A percentile compares a stretch with the other conserved stretches of the same genome.
phyloP scores from a whole-genome alignment of 805 yeast genomes.

The Wickerhamomyces kurtzmanii region DNA sequence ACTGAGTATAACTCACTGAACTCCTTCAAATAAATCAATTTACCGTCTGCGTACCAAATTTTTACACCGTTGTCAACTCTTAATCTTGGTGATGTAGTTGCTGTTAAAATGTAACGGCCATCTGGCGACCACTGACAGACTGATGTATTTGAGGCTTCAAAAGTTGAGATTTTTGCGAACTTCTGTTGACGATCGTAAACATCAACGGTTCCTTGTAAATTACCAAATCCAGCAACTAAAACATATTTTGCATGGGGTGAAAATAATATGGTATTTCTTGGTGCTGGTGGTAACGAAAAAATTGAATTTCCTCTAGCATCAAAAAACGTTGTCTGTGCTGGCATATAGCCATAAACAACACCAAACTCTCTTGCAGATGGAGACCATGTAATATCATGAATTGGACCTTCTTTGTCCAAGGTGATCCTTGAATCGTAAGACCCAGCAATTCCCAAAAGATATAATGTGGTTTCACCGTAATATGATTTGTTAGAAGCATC shows the following conservation, averaged over 20 bases:
- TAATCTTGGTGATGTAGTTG: constrained; percentile 93
- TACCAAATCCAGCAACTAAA: constrained; percentile 95
- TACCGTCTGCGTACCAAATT: constrained; percentile 88
- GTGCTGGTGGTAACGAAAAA: constrained; percentile 73
- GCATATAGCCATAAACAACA: constrained; percentile 96
- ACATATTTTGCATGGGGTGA: constrained; percentile 92
- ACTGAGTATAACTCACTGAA: constrained; percentile 74
- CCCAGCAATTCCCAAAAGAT: constrained; percentile 86
- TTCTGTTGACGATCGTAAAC: constrained; percentile 86
- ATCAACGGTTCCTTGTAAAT: constrained; percentile 93
- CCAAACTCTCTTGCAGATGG: constrained; percentile 96
- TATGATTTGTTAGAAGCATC: constrained; percentile 90
- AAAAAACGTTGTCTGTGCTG: constrained; percentile 88
- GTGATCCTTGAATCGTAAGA: constrained; percentile 83
- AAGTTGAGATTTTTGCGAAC: constrained; percentile 67
- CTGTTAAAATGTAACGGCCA: constrained; percentile 86
- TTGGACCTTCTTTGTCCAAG: constrained; percentile 90
- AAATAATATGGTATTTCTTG: constrained; percentile 82
- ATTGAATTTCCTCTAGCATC: constrained; percentile 88
- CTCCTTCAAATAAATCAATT: constrained; percentile 67
- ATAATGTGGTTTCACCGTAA: constrained; percentile 93
- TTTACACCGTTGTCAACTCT: constrained; percentile 94
- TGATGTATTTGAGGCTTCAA: constrained; percentile 92
- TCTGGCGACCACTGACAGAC: constrained; percentile 98
- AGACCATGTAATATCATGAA: constrained; percentile 96